Evolutionary conservation across 2,329 filamentous ascomycete genomes (phyloP), one percentile per base, ranked within the genome.

Genomic region (Sphaceloma murrayae): DNA sequence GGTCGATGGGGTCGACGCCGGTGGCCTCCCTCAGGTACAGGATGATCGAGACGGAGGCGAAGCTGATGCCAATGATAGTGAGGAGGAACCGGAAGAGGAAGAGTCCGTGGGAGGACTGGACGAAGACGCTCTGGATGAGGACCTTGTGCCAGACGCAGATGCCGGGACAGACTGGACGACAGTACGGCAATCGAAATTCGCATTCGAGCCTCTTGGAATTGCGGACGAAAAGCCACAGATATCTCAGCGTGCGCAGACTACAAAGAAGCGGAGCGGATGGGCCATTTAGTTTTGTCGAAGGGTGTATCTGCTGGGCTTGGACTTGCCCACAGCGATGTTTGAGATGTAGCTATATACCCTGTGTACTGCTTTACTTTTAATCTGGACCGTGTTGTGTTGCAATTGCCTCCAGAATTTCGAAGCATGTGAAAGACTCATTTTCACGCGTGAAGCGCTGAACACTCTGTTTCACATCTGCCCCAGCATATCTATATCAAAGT

Each of bases 1-100:
- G 14, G 59, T 58, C 22, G 62, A 58, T 7, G 52, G 53, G 4
- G 56, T n/a, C n/a, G n/a, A 58, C 4, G 55, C 50, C 5, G n/a
- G 7, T 16, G 11, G 6, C 10, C 8, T 6, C 22, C 8, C 2
- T 5, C 6, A 3, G 2, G 24, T 24, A 4, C 51, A 52, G 11
- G 44, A 21, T 9, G 53, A 30, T 49, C 61, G 34, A 59, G 66
- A 52, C 21, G 59, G 56, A 24, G 64, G 67, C 43, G 58, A 58
- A 4, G 59, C 58, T 2, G 61, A 58, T 14, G 65, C 64, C 2
- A 59, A 62, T 3, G 54, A 60, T 2, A 60, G 59, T 2, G 61
- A 61, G 26, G 62, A 62, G 4, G 62, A 61, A 5, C 62, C 59
- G 2, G 60, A 59, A 5, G 66, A 63, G 2, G 64, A 64, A 3